Evolutionary conservation across 2,329 filamentous ascomycete species (phyloP).

Genomic region (Verticillium nonalfalfae): DNA sequence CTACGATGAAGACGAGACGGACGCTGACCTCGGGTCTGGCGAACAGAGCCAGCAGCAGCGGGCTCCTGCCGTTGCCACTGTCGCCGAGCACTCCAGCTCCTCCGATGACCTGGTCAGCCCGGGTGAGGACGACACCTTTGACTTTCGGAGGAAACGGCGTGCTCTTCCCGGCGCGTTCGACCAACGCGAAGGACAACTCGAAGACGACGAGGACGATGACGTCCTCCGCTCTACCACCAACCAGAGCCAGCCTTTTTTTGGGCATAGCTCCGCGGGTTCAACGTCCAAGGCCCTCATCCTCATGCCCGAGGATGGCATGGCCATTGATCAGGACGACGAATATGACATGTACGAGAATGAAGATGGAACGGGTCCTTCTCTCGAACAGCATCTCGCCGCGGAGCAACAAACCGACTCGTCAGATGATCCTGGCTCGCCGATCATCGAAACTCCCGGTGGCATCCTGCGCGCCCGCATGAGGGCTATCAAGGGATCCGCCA

Average conservation of each 20-base stretch:
- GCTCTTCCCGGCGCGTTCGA: conserved; percentile 78
- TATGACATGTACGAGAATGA: conserved; percentile 69
- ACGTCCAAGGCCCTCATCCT: conserved; percentile 54
- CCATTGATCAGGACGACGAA: conserved; percentile 59
- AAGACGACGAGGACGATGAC: conserved; percentile 44
- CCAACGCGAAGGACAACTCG: conserved; percentile 34
- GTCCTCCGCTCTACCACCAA: conserved; percentile 35
- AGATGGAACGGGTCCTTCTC: conserved; percentile 71
- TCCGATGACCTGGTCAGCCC: not conserved
- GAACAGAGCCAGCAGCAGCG: not conserved
- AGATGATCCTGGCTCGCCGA: conserved; percentile 38
- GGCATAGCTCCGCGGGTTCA: conserved; percentile 81
- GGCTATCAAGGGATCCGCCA: conserved; percentile 53
- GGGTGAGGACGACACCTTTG: conserved; percentile 48
- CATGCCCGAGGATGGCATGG: conserved; percentile 54
- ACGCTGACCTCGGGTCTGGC: conserved; percentile 26
- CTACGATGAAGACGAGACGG: conserved; percentile 65
- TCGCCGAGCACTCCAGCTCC: not conserved
- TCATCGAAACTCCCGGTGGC: conserved; percentile 50
- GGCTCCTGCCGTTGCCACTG: not conserved
- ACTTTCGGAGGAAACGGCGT: conserved; percentile 41
- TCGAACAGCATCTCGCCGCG: conserved; percentile 67
- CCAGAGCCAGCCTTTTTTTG: conserved; percentile 77
- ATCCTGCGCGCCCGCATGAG: conserved; percentile 59
- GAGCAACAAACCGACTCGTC: conserved; percentile 54